phyloP scores from a whole-genome alignment of 805 yeast species.

The Trichomonascus vanleenenianus region DNA sequence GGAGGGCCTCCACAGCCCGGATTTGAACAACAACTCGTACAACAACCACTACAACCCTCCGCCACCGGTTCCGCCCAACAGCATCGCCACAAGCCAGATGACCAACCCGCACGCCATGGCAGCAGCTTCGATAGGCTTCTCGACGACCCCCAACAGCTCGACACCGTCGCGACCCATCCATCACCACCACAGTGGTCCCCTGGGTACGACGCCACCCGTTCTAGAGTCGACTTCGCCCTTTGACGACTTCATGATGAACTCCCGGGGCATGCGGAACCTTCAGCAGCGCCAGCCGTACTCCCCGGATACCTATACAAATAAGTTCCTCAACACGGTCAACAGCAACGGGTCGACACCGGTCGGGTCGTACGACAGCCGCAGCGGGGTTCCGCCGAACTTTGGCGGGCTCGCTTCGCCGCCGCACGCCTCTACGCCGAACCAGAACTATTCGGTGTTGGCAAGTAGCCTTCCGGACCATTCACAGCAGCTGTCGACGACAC shows the following conservation, averaged over 20 bases:
- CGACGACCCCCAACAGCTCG: constrained; percentile 4
- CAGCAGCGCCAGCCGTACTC: constrained; percentile 9
- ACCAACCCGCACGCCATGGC: constrained; percentile 10
- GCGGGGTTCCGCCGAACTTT: no score
- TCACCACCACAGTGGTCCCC: neutral
- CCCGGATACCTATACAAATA: constrained; percentile 5
- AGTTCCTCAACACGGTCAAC: constrained; percentile 6
- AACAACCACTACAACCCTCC: constrained; percentile 3
- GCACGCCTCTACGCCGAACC: neutral
- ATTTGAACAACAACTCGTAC: constrained; percentile 3
- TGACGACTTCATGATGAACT: constrained; percentile 20
- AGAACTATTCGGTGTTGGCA: neutral
- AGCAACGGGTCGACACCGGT: neutral
- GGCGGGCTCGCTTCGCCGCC: neutral
- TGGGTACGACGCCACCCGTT: constrained; percentile 22
- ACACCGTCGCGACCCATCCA: constrained; percentile 2
- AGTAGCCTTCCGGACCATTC: constrained; percentile 15
- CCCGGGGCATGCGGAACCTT: constrained; percentile 1
- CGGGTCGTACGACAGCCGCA: neutral
- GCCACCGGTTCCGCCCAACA: constrained; percentile 6
- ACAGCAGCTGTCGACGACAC: constrained; percentile 9
- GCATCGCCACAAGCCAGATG: neutral
- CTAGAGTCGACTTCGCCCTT: constrained; percentile 25
- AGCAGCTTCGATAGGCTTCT: constrained; percentile 12
- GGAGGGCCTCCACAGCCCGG: constrained; percentile 16